phyloP scores from a whole-genome alignment of 73 alveolate genomes.

The Paramecium biaurelia region DNA sequence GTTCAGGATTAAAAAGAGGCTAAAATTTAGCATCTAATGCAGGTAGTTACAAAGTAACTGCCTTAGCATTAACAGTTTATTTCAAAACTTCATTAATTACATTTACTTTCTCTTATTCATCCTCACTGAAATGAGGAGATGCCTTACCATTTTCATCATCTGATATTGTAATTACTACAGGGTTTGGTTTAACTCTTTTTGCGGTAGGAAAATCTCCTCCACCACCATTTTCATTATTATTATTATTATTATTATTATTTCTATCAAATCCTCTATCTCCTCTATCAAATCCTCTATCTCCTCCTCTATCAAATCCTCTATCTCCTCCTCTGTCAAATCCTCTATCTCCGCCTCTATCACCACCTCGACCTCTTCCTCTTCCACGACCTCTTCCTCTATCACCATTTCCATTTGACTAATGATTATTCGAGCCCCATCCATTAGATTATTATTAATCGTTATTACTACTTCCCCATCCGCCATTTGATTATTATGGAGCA shows the following conservation, averaged over 20 bases:
- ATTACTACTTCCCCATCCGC: conserved; percentile 25
- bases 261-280: neutral
- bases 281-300: too few species aligned
- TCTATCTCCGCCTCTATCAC: conserved; percentile 36
- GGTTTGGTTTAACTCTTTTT: neutral
- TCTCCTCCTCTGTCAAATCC: neutral
- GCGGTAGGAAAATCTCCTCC: conserved; percentile 5
- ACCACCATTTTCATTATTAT: neutral
- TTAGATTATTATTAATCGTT: neutral
- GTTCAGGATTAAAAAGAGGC: conserved; percentile 41
- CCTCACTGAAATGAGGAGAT: neutral
- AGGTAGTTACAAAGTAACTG: neutral
- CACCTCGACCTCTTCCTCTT: conserved; percentile 9
- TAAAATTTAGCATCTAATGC: neutral
- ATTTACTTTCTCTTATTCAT: neutral
- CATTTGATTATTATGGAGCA: neutral
- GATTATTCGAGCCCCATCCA: neutral
- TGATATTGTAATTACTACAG: conserved; percentile 20
- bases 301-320: neutral
- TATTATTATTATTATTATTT: neutral
- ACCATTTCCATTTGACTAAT: neutral
- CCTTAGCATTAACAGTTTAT: neutral
- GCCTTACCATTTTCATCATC: neutral
- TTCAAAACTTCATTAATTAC: neutral
- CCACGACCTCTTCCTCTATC: conserved; percentile 28